phyloP scores from a whole-genome alignment of 1,284 basidiomycete genomes.

The Ceratobasidium sp. region DNA sequence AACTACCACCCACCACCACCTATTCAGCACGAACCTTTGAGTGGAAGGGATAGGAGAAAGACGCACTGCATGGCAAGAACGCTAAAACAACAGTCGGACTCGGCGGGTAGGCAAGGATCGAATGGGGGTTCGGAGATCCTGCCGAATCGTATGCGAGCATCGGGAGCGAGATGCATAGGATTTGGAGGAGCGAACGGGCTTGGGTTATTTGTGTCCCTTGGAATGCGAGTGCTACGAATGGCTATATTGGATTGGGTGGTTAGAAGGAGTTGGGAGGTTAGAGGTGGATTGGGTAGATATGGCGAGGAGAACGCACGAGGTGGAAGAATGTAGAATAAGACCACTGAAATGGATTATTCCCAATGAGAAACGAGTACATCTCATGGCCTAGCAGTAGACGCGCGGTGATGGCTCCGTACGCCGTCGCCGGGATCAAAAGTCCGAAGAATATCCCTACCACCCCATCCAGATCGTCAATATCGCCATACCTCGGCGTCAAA shows the following conservation, averaged over 20 bases:
- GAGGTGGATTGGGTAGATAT: not conserved
- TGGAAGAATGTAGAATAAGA: conserved; percentile 36
- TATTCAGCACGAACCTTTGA: not conserved
- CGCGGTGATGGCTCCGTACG: conserved; percentile 41
- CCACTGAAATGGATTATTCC: conserved; percentile 44
- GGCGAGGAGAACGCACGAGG: conserved; percentile 1
- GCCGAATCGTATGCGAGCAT: conserved; percentile 46
- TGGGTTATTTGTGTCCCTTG: conserved; percentile 43
- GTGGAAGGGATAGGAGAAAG: too few species aligned
- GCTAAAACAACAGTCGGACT: conserved; percentile 38
- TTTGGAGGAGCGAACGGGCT: conserved; percentile 35
- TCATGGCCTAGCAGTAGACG: conserved; percentile 33
- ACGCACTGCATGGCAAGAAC: conserved; percentile 33
- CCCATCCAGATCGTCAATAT: not conserved
- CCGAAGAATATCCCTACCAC: conserved; percentile 41
- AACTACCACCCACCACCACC: not conserved
- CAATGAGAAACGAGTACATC: conserved; percentile 39
- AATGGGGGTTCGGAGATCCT: conserved; percentile 21
- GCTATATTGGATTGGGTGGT: conserved; percentile 13
- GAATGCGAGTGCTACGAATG: conserved; percentile 42
- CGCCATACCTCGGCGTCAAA: too few species aligned
- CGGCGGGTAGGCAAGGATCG: conserved; percentile 35
- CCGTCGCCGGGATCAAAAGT: conserved; percentile 33
- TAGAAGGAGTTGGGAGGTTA: too few species aligned
- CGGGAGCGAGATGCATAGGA: conserved; percentile 44